phyloP scores from a whole-genome alignment of 2,329 filamentous ascomycete genomes.

The Didymella keratinophila region DNA sequence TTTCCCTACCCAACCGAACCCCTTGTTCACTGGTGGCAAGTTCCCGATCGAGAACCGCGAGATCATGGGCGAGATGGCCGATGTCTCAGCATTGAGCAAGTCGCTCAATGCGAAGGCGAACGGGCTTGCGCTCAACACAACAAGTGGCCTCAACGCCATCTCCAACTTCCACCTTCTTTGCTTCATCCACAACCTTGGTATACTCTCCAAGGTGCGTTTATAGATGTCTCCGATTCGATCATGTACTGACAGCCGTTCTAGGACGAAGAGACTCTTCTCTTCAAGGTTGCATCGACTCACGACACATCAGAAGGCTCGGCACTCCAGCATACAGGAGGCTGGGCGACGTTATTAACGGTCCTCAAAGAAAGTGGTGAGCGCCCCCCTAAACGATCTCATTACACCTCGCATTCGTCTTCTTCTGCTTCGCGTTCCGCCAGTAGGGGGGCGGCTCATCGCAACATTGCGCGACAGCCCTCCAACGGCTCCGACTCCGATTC shows the following conservation, averaged over 20 bases:
- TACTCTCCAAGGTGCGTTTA: slow-evolving; percentile 78
- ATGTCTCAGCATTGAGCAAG: slow-evolving; percentile 72
- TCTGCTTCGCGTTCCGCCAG: slow-evolving; percentile 44
- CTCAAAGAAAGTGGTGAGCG: slow-evolving; percentile 97
- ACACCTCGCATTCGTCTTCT: slow-evolving; percentile 38
- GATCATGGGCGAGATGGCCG: slow-evolving; percentile 84
- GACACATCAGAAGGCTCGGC: slow-evolving; percentile 83
- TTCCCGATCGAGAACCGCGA: slow-evolving; percentile 95
- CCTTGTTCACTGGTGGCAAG: slow-evolving; percentile 73
- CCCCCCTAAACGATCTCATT: slow-evolving; percentile 73
- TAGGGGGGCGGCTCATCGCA: slow-evolving; percentile 47
- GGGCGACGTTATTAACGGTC: slow-evolving; percentile 92
- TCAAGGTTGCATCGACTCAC: slow-evolving; percentile 81
- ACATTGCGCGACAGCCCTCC: slow-evolving; percentile 37
- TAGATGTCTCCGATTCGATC: not conserved
- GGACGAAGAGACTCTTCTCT: slow-evolving; percentile 89
- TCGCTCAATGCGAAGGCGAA: slow-evolving; percentile 69
- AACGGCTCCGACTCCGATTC: slow-evolving; percentile 59
- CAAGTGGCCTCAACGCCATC: slow-evolving; percentile 71
- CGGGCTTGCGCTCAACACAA: slow-evolving; percentile 62
- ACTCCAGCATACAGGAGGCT: slow-evolving; percentile 85
- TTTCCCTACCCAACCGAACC: slow-evolving; percentile 82
- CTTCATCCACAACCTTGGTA: slow-evolving; percentile 80
- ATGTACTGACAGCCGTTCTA: slow-evolving; percentile 51
- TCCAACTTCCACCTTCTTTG: slow-evolving; percentile 96